A percentile compares a stretch with the other conserved stretches of the same genome.
These are phyloP conservation scores for Cadophora gregata DNA, from an alignment of 2,329 filamentous ascomycete species.

Conservation along the genomic window DNA sequence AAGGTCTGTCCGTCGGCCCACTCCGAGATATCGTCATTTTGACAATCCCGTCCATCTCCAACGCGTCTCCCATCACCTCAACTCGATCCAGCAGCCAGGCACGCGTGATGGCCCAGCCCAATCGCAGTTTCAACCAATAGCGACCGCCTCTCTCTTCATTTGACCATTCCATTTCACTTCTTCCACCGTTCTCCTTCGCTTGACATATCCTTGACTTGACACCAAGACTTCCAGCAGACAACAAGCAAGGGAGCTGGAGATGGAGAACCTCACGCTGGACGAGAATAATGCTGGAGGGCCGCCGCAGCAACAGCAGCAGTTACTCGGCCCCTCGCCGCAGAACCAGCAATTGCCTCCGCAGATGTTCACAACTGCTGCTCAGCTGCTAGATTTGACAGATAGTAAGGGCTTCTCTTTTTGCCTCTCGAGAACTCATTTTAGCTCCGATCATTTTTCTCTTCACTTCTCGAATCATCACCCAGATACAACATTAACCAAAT, in stretches of 20 bases:
- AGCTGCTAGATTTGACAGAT: slow-evolving; percentile 94
- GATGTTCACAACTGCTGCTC: slow-evolving; percentile 98
- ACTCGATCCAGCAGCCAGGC: background rate
- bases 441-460: background rate
- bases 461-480: background rate
- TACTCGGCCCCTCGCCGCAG: slow-evolving; percentile 36
- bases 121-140: slow-evolving; percentile 16
- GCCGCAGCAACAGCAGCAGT: slow-evolving; percentile 24
- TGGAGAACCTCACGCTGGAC: slow-evolving; percentile 61
- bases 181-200: slow-evolving; percentile 1
- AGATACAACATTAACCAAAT: background rate
- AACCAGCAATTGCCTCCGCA: slow-evolving; percentile 80
- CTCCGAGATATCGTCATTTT: slow-evolving; percentile 21
- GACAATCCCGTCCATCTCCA: slow-evolving; percentile 9
- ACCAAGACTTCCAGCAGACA: slow-evolving; percentile 1
- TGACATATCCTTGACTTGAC: background rate
- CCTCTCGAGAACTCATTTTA: background rate
- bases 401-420: slow-evolving; percentile 65
- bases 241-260: slow-evolving; percentile 41
- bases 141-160: background rate
- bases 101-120: slow-evolving; percentile 23
- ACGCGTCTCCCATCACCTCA: background rate
- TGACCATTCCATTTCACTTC: slow-evolving; percentile 8
- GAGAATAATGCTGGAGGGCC: slow-evolving; percentile 51
- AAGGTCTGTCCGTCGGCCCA: slow-evolving; percentile 10